Conservation (phyloP, 495 filamentous ascomycete genomes). For the Talaromyces trachyspermus region DNA sequence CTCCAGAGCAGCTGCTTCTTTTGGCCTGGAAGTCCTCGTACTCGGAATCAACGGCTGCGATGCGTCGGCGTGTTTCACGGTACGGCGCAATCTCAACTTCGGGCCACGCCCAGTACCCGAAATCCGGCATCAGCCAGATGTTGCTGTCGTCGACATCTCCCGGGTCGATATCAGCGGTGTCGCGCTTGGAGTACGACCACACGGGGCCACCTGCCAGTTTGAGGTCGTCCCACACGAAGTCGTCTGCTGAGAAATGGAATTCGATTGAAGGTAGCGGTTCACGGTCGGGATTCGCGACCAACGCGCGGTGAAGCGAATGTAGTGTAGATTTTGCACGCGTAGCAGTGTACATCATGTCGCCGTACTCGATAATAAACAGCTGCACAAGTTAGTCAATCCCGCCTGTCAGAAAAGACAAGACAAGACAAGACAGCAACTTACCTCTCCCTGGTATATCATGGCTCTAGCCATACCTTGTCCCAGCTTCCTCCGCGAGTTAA, state of each 20-base stretch:
- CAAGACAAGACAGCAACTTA: conserved; percentile 1
- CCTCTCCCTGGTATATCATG: conserved; percentile 29
- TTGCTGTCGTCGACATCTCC: conserved; percentile 33
- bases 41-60: conserved; percentile 26
- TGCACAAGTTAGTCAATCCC: conserved; percentile 8
- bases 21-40: conserved; percentile 42
- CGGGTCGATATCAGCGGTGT: conserved; percentile 38
- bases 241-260: conserved; percentile 47
- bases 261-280: conserved; percentile 52
- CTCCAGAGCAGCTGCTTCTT: conserved; percentile 63
- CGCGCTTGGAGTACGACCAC: conserved; percentile 23
- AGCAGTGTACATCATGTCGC: conserved; percentile 19
- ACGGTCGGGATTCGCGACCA: conserved; percentile 35
- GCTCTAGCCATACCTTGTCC: conserved; percentile 19
- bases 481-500: conserved; percentile 15
- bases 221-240: conserved; percentile 15
- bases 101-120: conserved; percentile 70
- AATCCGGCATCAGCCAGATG: conserved; percentile 72
- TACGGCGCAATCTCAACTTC: conserved; percentile 54
- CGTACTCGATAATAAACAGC: conserved; percentile 30
- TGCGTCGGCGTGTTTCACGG: conserved; percentile 38
- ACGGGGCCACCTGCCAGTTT: conserved; percentile 5
- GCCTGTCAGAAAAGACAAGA: not conserved
- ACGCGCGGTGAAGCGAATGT: conserved; percentile 39
- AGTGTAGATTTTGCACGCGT: conserved; percentile 22